Base-by-base conservation (phyloP, 129 eudicot genomes). In the Helianthus tuberosus region DNA sequence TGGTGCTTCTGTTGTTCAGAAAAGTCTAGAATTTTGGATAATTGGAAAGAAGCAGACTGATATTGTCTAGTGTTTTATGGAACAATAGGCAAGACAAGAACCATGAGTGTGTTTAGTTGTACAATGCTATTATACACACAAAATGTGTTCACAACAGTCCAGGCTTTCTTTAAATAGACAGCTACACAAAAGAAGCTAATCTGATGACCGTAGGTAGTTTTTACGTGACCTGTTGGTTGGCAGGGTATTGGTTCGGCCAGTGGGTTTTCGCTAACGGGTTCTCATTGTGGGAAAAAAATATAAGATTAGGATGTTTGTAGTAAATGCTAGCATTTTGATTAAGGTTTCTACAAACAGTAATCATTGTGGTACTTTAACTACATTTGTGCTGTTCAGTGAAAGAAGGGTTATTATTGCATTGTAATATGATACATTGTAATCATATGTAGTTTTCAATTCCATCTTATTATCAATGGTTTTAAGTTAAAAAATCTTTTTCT, bases 341-440 rank as follows among this genome's bases (percentile, higher is more conserved):
- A 27, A 27, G 32, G 32, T 27, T 27, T 27, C 32, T 27, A 27
- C 32, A 27, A 27, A 1, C 32, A 27, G 32, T 27, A 27, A 41
- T 41, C 8, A 41, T 38, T 64, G 50, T 32, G 38, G 25, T 64
- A 16, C 4, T 39, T 64, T 14, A 38, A 38, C 29, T 8, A 25
- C 69, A n/a, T 38, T 39, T 36, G 48, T 38, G 50, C 8, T 39
- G 27, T 16, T 69, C 9, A 11, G 20, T 15, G 36, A 54, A 60
- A 44, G 46, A 41, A 74, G 46, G 59, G 13, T 48, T 63, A 2
- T 17, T 29, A 13, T 14, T 32, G 13, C 43, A 38, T 57, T 74
- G 50, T 66, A 43, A 54, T 66, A 27, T 55, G 58, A 25, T 75
- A 55, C 41, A 4, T 47, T 58, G 75, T 58, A 76, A 77, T 17